Evolutionary conservation across 2,329 filamentous ascomycete species (phyloP).

Genomic region (Bimuria novae-zelandiae): DNA sequence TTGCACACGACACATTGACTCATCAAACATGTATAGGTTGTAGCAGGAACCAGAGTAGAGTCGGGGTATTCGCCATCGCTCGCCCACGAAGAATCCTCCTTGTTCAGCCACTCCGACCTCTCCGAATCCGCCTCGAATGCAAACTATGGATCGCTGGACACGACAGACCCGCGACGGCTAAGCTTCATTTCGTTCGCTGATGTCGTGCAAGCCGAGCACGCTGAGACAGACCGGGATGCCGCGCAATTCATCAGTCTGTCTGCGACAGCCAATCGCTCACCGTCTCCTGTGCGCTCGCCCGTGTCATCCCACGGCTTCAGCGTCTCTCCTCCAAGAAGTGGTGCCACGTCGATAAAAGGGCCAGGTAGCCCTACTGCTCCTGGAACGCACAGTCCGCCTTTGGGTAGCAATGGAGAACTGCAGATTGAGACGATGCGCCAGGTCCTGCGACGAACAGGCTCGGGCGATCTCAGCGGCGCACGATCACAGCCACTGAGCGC

Average conservation of each 20-base stretch:
- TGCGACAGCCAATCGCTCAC: conserved; percentile 67
- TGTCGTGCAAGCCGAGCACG: conserved; percentile 85
- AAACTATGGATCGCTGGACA: conserved; percentile 78
- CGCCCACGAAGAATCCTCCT: conserved; percentile 34
- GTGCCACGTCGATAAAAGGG: conserved; percentile 73
- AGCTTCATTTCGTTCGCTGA: conserved; percentile 98
- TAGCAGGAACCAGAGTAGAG: conserved; percentile 49
- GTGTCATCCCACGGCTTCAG: conserved; percentile 71
- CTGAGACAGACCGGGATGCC: conserved; percentile 69
- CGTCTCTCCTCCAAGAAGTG: conserved; percentile 76
- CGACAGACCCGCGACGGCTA: conserved; percentile 76
- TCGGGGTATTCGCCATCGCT: conserved; percentile 42
- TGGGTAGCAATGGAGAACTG: conserved; percentile 66
- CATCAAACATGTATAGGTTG: conserved; percentile 46
- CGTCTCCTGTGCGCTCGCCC: conserved; percentile 79
- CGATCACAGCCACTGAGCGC: conserved; percentile 47
- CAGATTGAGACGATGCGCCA: conserved; percentile 95
- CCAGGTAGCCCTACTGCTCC: conserved; percentile 63
- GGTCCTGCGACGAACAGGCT: conserved; percentile 81
- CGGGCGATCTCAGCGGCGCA: conserved; percentile 69
- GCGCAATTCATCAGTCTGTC: conserved; percentile 71
- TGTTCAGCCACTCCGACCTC: conserved; percentile 29
- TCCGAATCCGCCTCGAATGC: conserved; percentile 65
- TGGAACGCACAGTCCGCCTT: conserved; percentile 58
- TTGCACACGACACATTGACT: neutral